Conservation (phyloP, 768 basidiomycete genomes). For the Psilocybe cyanescens region DNA sequence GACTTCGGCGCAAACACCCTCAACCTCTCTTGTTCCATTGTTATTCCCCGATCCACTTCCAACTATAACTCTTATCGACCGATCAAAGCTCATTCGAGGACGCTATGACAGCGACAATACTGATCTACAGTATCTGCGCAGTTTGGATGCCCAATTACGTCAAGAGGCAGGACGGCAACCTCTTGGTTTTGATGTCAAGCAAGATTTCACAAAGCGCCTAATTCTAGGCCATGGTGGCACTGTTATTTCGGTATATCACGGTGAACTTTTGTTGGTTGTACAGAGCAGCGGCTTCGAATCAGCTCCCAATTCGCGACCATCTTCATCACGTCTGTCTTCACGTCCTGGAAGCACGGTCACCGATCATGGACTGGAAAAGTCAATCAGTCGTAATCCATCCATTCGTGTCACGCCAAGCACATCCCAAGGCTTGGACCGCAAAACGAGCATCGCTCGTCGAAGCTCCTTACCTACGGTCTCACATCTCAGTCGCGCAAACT, state of each 20-base stretch:
- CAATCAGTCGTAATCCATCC: conserved; percentile 65
- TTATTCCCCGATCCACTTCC: conserved; percentile 80
- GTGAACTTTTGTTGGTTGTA: conserved; percentile 74
- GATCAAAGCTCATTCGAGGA: conserved; percentile 63
- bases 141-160: conserved; percentile 49
- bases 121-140: conserved; percentile 63
- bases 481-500: conserved; percentile 58
- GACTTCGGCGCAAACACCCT: conserved; percentile 40
- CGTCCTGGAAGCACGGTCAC: conserved; percentile 70
- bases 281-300: conserved; percentile 56
- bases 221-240: conserved; percentile 63
- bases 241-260: conserved; percentile 72
- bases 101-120: conserved; percentile 72
- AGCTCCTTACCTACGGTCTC: conserved; percentile 83
- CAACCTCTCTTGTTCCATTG: conserved; percentile 69
- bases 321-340: conserved; percentile 65
- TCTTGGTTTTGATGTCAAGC: conserved; percentile 34
- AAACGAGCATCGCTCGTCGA: conserved; percentile 72
- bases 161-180: conserved; percentile 35
- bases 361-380: conserved; percentile 43
- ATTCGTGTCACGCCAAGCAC: conserved; percentile 78
- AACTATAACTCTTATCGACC: conserved; percentile 67
- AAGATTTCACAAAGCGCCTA: conserved; percentile 36
- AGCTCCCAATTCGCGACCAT: conserved; percentile 50
- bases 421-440: conserved; percentile 73